Percentiles rank a stretch among this genome's conserved stretches.
These are phyloP conservation scores for Cylindricascospora bacillispora DNA, from an alignment of 1,139 yeast genomes.

Conservation along the genomic window DNA sequence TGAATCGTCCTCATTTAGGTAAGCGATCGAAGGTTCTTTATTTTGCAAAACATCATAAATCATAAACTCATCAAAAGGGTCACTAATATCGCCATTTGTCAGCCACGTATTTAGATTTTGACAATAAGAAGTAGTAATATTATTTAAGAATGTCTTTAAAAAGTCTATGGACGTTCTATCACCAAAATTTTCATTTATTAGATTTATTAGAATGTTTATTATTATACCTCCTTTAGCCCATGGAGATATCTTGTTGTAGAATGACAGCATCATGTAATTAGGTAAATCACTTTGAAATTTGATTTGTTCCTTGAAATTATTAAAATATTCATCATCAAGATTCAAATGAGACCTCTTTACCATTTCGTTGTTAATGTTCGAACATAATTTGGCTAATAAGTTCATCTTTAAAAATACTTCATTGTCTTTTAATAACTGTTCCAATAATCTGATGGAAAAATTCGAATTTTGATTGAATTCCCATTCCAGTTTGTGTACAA, in stretches of 20 bases:
- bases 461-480: slow-evolving; percentile 35
- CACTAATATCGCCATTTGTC: slow-evolving; percentile 57
- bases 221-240: slow-evolving; percentile 60
- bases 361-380: slow-evolving; percentile 16
- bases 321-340: slow-evolving; percentile 20
- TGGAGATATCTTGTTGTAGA: slow-evolving; percentile 40
- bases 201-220: slow-evolving; percentile 46
- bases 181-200: slow-evolving; percentile 50
- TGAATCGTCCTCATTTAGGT: slow-evolving; percentile 50
- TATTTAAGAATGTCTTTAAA: slow-evolving; percentile 39
- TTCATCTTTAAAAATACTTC: slow-evolving; percentile 17
- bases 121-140: slow-evolving; percentile 54
- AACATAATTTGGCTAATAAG: slow-evolving; percentile 14
- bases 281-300: slow-evolving; percentile 15
- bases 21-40: slow-evolving; percentile 27
- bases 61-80: slow-evolving; percentile 75
- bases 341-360: slow-evolving; percentile 17
- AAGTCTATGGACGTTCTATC: slow-evolving; percentile 46
- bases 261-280: slow-evolving; percentile 14
- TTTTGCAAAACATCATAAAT: slow-evolving; percentile 33
- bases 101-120: slow-evolving; percentile 69
- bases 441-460: slow-evolving; percentile 39
- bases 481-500: slow-evolving; percentile 39
- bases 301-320: slow-evolving; percentile 24
- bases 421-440: slow-evolving; percentile 26